These are phyloP conservation scores for Centella asiatica DNA, from an alignment of 129 eudicot genomes.

Conservation along the genomic window DNA sequence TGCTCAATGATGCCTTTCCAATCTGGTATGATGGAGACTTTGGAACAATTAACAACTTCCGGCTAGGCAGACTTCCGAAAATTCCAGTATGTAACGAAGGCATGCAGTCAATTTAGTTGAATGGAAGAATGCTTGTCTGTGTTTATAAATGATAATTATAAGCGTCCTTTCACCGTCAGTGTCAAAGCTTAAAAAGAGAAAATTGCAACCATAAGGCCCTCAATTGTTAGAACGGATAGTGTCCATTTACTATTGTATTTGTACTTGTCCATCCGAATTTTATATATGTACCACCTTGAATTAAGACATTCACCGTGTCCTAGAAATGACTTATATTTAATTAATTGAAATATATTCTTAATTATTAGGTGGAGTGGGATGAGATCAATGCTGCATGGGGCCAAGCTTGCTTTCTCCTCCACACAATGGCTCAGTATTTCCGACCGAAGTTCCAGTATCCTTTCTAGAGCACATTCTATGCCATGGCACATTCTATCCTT, in stretches of 20 bases:
- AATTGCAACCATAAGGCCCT: too few relatives aligned
- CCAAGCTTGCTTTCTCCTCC: conserved; percentile 95
- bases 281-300: not conserved
- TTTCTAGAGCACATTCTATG: conserved; percentile 6
- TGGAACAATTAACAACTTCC: conserved; percentile 93
- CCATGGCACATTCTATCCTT: too few relatives aligned
- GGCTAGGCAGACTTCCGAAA: conserved; percentile 92
- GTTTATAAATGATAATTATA: too few relatives aligned
- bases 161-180: not conserved
- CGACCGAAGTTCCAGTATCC: conserved; percentile 92
- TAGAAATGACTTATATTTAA: conserved; percentile 1
- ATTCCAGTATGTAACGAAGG: conserved; percentile 45
- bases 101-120: not conserved
- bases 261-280: not conserved
- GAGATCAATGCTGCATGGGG: conserved; percentile 99
- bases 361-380: conserved; percentile 78
- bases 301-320: not conserved
- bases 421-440: conserved; percentile 91
- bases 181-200: not conserved
- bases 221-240: not conserved
- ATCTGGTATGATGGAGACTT: conserved; percentile 88
- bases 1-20: conserved; percentile 89
- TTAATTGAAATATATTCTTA: conserved; percentile 7
- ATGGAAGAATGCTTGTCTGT: not conserved
- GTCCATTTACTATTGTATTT: too few relatives aligned